These are phyloP conservation scores for Solanum sitiens DNA, from an alignment of 257 asterid species.

Conservation along the genomic window DNA sequence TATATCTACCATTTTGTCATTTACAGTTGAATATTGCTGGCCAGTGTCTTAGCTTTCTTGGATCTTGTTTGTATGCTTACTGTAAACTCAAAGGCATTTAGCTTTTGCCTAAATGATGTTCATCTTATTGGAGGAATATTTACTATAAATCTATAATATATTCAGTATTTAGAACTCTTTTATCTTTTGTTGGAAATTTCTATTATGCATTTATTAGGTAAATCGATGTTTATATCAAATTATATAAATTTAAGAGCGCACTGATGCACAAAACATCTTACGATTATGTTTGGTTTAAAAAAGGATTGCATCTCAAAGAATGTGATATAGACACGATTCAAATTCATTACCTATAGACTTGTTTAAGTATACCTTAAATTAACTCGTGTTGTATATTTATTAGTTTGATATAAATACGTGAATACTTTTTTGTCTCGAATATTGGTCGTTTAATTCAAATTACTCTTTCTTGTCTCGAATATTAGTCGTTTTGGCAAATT, in stretches of 20 bases:
- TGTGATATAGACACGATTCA: neutral
- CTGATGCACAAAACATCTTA: neutral
- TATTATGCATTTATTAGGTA: neutral
- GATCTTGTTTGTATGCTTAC: conserved; percentile 11
- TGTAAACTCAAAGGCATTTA: conserved; percentile 8
- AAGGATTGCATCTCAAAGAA: neutral
- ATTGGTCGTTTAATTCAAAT: too few species aligned
- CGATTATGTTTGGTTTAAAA: neutral
- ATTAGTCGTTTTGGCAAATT: too few species aligned
- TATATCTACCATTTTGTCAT: neutral
- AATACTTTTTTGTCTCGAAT: too few species aligned
- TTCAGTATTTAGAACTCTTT: neutral
- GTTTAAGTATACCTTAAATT: too few species aligned
- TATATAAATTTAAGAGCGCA: neutral
- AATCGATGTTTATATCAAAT: neutral
- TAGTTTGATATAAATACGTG: too few species aligned
- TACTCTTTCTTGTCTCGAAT: too few species aligned
- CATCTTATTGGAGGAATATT: neutral
- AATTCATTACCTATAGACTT: neutral
- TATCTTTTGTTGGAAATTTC: neutral
- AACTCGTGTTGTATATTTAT: too few species aligned
- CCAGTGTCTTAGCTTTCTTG: conserved; percentile 9
- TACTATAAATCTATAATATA: neutral
- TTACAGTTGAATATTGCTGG: conserved; percentile 12
- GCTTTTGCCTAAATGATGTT: neutral